Evolutionary conservation across 768 basidiomycete species (phyloP), one percentile per base, ranked within the genome.

Genomic region (Mycena indigotica): DNA sequence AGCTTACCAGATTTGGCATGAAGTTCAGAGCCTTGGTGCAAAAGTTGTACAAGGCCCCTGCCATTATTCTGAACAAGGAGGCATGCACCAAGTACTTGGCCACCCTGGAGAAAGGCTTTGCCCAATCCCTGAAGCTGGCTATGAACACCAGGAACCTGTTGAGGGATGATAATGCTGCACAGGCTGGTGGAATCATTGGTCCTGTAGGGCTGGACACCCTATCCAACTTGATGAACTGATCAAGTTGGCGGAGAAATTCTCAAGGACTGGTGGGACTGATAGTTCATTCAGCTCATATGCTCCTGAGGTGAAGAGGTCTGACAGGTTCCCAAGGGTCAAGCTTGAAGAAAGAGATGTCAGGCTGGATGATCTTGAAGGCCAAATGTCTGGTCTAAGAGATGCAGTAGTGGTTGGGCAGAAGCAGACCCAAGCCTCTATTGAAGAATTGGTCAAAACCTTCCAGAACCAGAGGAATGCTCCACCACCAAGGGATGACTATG

Each of bases 21-120:
- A 5, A 32, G 16, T 58, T 40, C 28, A 10, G 38, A 8, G 26
- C 44, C 1, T 25, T 58, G 25, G 57, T 58, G 3, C 49, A 39
- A 28, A 58, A 58, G 26, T 52, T 58, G 5, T 49, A 30, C 12
- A n/a, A 39, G 16, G 32, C 52, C 4, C 57, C 57, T 5, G 57
- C 56, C 10, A 52, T 57, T 8, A 56, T 56, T 28, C 26, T 56
- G 55, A 52, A 57, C 23, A 57, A 57, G 25, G 56, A 58, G 21
- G 56, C 56, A 2, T 52, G 50, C 21, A 25, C 29, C 2, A 44
- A 39, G 5, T 58, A 58, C 19, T 46, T 58, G 12, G 52, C 41
- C 16, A 26, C 52, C 19, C 52, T 58, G 8, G 57, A 58, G 52
- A 30, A 52, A 17, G 41, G 41, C 23, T 58, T 58, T 23, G 52